A percentile compares a stretch with the other conserved stretches of the same genome.
These are phyloP conservation scores for Pyrus bretschneideri DNA, from an alignment of 306 rosid genomes.

Conservation along the genomic window DNA sequence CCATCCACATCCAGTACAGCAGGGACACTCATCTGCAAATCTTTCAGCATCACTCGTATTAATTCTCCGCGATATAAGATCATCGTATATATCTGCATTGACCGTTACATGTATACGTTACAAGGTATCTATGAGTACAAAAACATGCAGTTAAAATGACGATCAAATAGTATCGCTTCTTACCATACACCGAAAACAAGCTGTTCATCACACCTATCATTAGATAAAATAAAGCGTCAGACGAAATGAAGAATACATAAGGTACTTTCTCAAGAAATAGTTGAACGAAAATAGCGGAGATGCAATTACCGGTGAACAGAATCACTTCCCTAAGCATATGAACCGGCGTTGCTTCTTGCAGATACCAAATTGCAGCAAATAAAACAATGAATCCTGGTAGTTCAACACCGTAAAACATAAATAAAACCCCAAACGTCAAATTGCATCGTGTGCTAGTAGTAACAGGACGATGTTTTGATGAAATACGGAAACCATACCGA, in stretches of 20 bases:
- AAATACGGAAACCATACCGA: conserved; percentile 29
- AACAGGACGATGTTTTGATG: neutral
- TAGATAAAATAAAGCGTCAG: neutral
- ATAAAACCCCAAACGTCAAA: neutral
- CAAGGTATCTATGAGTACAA: neutral
- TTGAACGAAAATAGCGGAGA: neutral
- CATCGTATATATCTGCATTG: conserved; percentile 59
- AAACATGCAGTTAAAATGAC: neutral
- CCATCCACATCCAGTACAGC: conserved; percentile 71
- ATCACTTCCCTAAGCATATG: conserved; percentile 48
- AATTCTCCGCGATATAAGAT: conserved; percentile 59
- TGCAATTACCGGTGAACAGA: conserved; percentile 47
- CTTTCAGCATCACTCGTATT: conserved; percentile 65
- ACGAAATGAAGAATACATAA: neutral
- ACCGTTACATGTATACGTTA: neutral
- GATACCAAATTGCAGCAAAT: conserved; percentile 46
- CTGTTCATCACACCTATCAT: conserved; percentile 68
- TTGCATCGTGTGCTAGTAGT: neutral
- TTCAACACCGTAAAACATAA: conserved; percentile 8
- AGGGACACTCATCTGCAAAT: conserved; percentile 63
- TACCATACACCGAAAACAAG: conserved; percentile 64
- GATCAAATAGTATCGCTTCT: neutral
- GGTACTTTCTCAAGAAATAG: neutral
- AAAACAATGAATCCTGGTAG: conserved; percentile 53
- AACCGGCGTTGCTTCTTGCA: conserved; percentile 59